Conservation (phyloP, 371 early-diverging fungal genomes). For the Lichtheimia ramosa region DNA sequence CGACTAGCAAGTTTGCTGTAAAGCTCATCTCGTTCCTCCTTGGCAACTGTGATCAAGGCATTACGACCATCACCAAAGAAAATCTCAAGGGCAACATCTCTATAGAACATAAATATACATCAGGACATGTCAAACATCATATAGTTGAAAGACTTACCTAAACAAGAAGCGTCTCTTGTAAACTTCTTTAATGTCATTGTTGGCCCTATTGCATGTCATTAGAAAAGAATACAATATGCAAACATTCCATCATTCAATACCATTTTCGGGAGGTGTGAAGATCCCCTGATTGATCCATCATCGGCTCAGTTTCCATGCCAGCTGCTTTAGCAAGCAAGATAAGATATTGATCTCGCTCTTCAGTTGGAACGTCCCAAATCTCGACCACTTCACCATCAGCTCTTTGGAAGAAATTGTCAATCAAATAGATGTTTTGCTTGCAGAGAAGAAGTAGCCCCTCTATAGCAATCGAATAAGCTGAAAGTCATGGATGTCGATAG, state of each 20-base stretch:
- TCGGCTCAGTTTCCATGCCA: conserved; percentile 51
- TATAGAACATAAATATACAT: conserved; percentile 5
- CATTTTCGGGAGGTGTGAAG: conserved; percentile 64
- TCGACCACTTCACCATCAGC: conserved; percentile 77
- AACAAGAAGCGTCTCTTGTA: conserved; percentile 71
- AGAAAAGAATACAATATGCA: conserved; percentile 1
- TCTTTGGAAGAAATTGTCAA: conserved; percentile 76
- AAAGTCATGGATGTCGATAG: not conserved
- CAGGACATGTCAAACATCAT: conserved; percentile 12
- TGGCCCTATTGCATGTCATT: conserved; percentile 27
- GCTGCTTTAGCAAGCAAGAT: conserved; percentile 62
- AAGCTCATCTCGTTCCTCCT: conserved; percentile 68
- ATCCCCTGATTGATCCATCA: conserved; percentile 47
- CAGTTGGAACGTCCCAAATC: conserved; percentile 68
- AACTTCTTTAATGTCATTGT: conserved; percentile 72
- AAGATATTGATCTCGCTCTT: conserved; percentile 72
- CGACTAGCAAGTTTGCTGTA: conserved; percentile 66
- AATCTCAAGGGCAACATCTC: conserved; percentile 79
- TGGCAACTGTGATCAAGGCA: conserved; percentile 65
- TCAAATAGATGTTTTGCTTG: conserved; percentile 72
- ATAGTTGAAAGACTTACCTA: conserved; percentile 17
- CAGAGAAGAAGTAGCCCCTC: conserved; percentile 74
- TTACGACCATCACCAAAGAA: conserved; percentile 79
- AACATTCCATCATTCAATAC: conserved; percentile 14
- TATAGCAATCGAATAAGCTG: conserved; percentile 4